phyloP scores from a whole-genome alignment of 768 basidiomycete species.

The Phaeolepiota aurea region DNA sequence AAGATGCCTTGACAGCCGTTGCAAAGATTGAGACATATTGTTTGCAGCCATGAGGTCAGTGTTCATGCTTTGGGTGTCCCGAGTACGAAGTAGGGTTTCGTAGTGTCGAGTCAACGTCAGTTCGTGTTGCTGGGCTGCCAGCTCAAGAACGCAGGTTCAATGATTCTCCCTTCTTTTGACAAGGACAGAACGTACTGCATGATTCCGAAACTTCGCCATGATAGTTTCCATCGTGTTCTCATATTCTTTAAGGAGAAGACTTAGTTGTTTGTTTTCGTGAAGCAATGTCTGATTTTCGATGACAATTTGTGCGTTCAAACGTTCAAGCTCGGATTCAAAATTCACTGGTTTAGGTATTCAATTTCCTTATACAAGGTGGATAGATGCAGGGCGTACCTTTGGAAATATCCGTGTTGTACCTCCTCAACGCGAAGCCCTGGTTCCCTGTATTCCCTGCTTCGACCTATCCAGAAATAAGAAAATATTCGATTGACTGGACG shows the following conservation, averaged over 20 bases:
- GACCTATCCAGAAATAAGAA: conserved; percentile 22
- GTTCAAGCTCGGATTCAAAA: conserved; percentile 90
- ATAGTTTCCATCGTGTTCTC: conserved; percentile 92
- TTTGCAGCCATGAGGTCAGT: conserved; percentile 50
- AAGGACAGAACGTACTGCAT: conserved; percentile 58
- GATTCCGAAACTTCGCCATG: conserved; percentile 92
- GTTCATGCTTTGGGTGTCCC: conserved; percentile 48
- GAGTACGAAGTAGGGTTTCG: conserved; percentile 66
- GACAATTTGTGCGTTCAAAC: conserved; percentile 79
- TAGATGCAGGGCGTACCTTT: conserved; percentile 41
- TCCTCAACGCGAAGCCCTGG: conserved; percentile 63
- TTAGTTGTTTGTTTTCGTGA: conserved; percentile 94
- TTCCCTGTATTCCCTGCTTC: conserved; percentile 65
- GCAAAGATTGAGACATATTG: conserved; percentile 56
- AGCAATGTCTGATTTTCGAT: conserved; percentile 90
- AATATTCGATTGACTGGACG: not conserved
- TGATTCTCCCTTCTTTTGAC: conserved; percentile 1
- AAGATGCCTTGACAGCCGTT: conserved; percentile 62
- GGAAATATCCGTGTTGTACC: conserved; percentile 83
- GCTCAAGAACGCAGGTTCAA: conserved; percentile 29
- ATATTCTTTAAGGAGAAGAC: conserved; percentile 85
- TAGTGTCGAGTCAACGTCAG: conserved; percentile 84
- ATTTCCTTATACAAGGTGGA: conserved; percentile 21
- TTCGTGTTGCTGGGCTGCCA: conserved; percentile 90
- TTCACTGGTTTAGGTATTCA: conserved; percentile 50